Percentiles rank a stretch among this genome's conserved stretches.
Conservation (phyloP, 106 monocot genomes). For the Acorus calamus region DNA sequence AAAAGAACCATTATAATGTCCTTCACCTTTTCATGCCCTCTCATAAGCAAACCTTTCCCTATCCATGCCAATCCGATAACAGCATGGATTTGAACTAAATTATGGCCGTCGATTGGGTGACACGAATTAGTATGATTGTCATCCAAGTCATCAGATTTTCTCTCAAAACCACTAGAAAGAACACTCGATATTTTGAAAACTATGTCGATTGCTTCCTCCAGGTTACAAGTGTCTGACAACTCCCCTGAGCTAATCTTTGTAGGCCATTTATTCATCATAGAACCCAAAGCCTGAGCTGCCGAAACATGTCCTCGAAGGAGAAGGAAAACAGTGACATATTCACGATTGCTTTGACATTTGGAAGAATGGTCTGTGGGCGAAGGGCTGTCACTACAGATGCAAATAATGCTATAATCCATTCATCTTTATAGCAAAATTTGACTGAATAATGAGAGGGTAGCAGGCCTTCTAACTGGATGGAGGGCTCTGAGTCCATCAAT, state of each 20-base stretch:
- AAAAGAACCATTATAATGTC: constrained; percentile 56
- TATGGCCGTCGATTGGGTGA: background rate
- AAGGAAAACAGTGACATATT: constrained; percentile 32
- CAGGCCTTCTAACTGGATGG: constrained; percentile 23
- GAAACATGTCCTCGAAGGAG: constrained; percentile 46
- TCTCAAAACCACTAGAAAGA: constrained; percentile 5
- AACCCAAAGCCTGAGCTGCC: constrained; percentile 84
- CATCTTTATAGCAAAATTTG: constrained; percentile 27
- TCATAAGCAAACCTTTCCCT: constrained; percentile 87
- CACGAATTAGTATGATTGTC: background rate
- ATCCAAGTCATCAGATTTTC: constrained; percentile 2
- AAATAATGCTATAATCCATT: constrained; percentile 50
- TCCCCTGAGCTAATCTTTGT: constrained; percentile 16
- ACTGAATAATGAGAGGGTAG: constrained; percentile 12
- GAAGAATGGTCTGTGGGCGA: constrained; percentile 42
- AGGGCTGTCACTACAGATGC: constrained; percentile 66
- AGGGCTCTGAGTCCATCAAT: constrained; percentile 6
- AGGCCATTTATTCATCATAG: constrained; percentile 72
- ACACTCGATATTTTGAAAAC: constrained; percentile 26
- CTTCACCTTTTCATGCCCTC: constrained; percentile 81
- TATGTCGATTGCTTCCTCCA: constrained; percentile 46
- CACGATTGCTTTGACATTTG: constrained; percentile 35
- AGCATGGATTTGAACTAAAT: constrained; percentile 18
- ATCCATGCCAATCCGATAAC: constrained; percentile 80
- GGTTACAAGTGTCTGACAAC: constrained; percentile 12